Evolutionary conservation across 208 protist species (phyloP).

Genomic region (Leishmania mexicana): DNA sequence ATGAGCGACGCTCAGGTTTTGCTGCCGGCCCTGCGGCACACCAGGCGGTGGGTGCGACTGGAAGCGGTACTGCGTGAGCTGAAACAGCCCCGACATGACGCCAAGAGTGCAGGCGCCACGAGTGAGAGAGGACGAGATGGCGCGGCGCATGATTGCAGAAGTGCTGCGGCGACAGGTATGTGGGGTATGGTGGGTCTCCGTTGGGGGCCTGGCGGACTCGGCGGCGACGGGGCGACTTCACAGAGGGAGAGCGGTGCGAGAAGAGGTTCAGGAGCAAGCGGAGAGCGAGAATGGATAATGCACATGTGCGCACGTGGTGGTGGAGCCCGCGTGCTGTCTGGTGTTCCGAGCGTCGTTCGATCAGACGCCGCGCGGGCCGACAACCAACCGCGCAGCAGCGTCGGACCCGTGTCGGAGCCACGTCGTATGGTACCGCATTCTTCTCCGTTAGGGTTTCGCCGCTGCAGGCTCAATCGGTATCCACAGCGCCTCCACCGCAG

Average conservation of each 20-base stretch:
- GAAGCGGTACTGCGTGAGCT: conserved; percentile 19
- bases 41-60: conserved; percentile 34
- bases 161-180: neutral
- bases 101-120: conserved; percentile 19
- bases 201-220: neutral
- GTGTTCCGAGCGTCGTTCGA: neutral
- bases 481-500: neutral
- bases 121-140: conserved; percentile 16
- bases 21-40: conserved; percentile 8
- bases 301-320: neutral
- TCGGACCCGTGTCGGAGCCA: neutral
- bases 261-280: neutral
- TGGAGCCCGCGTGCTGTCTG: neutral
- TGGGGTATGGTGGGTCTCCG: neutral
- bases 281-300: neutral
- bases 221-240: neutral
- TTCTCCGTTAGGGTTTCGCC: neutral
- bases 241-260: neutral
- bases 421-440: neutral
- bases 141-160: conserved; percentile 28
- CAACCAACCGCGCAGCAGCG: neutral
- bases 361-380: neutral
- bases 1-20: neutral
- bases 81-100: conserved; percentile 8
- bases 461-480: neutral